Conservation (phyloP, 805 yeast species). For the Starmerella vaccinii region DNA sequence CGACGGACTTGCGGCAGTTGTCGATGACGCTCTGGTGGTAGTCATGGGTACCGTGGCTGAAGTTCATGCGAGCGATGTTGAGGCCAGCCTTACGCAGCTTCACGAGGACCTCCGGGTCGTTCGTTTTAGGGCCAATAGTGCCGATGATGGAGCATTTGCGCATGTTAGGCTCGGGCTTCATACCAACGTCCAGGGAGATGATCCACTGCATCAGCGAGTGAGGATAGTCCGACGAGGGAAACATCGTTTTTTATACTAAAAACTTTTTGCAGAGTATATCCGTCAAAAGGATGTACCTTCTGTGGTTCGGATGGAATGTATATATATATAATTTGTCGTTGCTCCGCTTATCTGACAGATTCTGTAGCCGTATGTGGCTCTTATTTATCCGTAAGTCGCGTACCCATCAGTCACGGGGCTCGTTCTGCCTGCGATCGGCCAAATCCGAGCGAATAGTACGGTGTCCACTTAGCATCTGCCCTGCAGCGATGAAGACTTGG, state of each 20-base stretch:
- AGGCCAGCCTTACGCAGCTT: slow-evolving; percentile 93
- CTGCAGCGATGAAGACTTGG: neutral
- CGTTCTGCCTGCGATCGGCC: slow-evolving; percentile 10
- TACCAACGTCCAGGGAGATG: slow-evolving; percentile 59
- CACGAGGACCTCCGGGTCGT: slow-evolving; percentile 72
- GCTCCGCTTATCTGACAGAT: slow-evolving; percentile 4
- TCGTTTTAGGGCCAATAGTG: slow-evolving; percentile 98
- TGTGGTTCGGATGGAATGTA: neutral
- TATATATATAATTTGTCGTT: neutral
- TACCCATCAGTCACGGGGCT: slow-evolving; percentile 3
- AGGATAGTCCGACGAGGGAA: slow-evolving; percentile 24
- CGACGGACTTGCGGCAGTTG: slow-evolving; percentile 91
- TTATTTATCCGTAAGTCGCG: slow-evolving; percentile 5
- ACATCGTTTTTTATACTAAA: slow-evolving; percentile 9
- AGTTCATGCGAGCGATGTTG: slow-evolving; percentile 97
- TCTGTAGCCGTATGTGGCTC: slow-evolving; percentile 1
- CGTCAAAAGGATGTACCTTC: neutral
- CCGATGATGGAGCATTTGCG: slow-evolving; percentile 97
- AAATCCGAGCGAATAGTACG: slow-evolving; percentile 6
- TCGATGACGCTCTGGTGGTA: slow-evolving; percentile 96
- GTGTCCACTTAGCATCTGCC: neutral
- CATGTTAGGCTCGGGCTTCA: slow-evolving; percentile 64
- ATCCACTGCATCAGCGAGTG: slow-evolving; percentile 60
- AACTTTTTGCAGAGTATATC: neutral
- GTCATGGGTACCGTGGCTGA: slow-evolving; percentile 95